These are phyloP conservation scores for Stereum hirsutum DNA, from an alignment of 1,284 basidiomycete genomes.

Conservation along the genomic window DNA sequence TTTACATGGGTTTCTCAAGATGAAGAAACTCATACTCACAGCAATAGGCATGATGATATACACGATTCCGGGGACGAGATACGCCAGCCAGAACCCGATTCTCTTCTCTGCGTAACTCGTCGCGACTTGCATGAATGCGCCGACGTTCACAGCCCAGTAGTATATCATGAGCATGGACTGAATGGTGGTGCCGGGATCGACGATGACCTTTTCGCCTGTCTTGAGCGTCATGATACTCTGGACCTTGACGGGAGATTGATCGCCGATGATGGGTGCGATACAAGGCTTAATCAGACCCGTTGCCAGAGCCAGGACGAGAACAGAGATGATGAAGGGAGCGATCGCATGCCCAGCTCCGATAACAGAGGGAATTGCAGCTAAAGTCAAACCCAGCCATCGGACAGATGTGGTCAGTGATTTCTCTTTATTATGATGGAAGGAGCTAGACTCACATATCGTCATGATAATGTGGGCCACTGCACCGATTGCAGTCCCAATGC, in stretches of 20 bases:
- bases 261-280: slow-evolving; percentile 71
- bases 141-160: slow-evolving; percentile 74
- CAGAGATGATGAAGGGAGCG: slow-evolving; percentile 54
- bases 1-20: too few relatives aligned
- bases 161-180: slow-evolving; percentile 71
- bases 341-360: slow-evolving; percentile 50
- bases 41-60: too few relatives aligned
- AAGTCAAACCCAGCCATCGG: too few relatives aligned
- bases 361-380: slow-evolving; percentile 64
- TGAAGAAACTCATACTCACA: too few relatives aligned
- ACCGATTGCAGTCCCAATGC: slow-evolving; percentile 42
- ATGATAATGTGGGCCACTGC: slow-evolving; percentile 68
- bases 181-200: slow-evolving; percentile 71
- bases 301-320: slow-evolving; percentile 57
- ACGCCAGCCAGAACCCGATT: slow-evolving; percentile 68
- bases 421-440: too few relatives aligned
- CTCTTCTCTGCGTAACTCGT: slow-evolving; percentile 73
- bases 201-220: slow-evolving; percentile 69
- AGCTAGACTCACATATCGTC: slow-evolving; percentile 58
- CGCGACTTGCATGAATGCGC: slow-evolving; percentile 57
- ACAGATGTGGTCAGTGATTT: too few relatives aligned
- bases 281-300: slow-evolving; percentile 81
- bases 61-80: too few relatives aligned
- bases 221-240: slow-evolving; percentile 44
- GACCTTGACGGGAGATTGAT: slow-evolving; percentile 58